These are phyloP conservation scores for Amanita molliuscula DNA, from an alignment of 768 basidiomycete species.

Conservation along the genomic window DNA sequence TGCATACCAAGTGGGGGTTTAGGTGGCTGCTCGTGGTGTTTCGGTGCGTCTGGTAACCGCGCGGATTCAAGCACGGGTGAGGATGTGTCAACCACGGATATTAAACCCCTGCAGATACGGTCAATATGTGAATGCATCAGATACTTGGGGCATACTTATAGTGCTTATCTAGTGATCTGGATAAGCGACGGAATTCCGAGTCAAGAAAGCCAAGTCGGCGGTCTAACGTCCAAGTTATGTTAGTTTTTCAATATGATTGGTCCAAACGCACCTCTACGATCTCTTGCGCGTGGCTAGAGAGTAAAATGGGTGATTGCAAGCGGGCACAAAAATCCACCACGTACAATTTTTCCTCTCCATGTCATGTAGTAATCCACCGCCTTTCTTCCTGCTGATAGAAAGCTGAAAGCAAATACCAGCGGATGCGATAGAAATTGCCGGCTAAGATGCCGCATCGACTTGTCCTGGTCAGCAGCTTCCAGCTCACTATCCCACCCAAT, in stretches of 20 bases:
- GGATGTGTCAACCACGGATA: constrained; percentile 1
- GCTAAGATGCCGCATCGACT: constrained; percentile 12
- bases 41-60: neutral
- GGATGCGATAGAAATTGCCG: constrained; percentile 11
- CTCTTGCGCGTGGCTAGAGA: neutral
- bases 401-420: constrained; percentile 37
- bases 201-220: constrained; percentile 26
- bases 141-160: constrained; percentile 26
- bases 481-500: constrained; percentile 8
- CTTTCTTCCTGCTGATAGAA: constrained; percentile 25
- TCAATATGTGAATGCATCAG: neutral
- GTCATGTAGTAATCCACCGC: constrained; percentile 42
- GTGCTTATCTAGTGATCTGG: constrained; percentile 30
- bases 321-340: constrained; percentile 5
- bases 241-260: neutral
- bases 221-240: constrained; percentile 9
- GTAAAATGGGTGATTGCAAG: neutral
- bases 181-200: constrained; percentile 30
- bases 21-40: neutral
- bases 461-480: constrained; percentile 12
- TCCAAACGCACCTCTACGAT: neutral
- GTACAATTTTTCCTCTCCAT: constrained; percentile 32
- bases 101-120: constrained; percentile 11
- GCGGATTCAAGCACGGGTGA: neutral
- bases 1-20: constrained; percentile 2